Percentiles rank a stretch among this genome's conserved stretches.
These are phyloP conservation scores for Gentiana macrophylla DNA, from an alignment of 257 asterid genomes.

Conservation along the genomic window DNA sequence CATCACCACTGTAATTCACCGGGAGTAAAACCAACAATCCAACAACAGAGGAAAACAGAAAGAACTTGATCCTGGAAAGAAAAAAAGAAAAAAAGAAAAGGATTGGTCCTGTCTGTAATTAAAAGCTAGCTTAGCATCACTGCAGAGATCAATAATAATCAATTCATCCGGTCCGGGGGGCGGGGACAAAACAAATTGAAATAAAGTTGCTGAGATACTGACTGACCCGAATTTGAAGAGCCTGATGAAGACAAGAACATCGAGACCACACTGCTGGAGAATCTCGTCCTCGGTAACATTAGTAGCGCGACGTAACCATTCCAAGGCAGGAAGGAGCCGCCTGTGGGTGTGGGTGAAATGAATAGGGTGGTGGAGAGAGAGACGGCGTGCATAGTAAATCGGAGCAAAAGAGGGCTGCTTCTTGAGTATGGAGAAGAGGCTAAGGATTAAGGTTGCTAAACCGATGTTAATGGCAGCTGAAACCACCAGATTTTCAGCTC, in stretches of 20 bases:
- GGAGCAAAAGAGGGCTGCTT: conserved; percentile 59
- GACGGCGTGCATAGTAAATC: conserved; percentile 64
- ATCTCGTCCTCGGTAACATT: conserved; percentile 59
- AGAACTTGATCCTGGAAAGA: conserved; percentile 72
- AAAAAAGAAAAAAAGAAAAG: neutral
- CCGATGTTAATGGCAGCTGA: conserved; percentile 77
- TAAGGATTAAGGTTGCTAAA: conserved; percentile 47
- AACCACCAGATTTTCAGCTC: conserved; percentile 49
- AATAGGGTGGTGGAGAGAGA: conserved; percentile 45
- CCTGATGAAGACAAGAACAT: conserved; percentile 59
- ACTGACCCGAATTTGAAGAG: conserved; percentile 91
- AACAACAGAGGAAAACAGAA: conserved; percentile 55
- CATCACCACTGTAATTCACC: conserved; percentile 51
- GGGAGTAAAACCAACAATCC: conserved; percentile 68
- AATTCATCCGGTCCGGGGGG: no score
- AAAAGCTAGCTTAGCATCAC: no score
- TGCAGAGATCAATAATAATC: no score
- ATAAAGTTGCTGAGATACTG: neutral
- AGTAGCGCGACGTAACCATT: conserved; percentile 53
- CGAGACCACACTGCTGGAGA: conserved; percentile 68
- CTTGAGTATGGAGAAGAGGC: conserved; percentile 58
- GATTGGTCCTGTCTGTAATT: neutral
- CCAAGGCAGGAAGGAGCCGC: conserved; percentile 57
- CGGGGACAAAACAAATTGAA: no score
- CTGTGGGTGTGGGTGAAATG: conserved; percentile 29